Base-by-base conservation (phyloP, 768 basidiomycete genomes). In the Clathrus columnatus region DNA sequence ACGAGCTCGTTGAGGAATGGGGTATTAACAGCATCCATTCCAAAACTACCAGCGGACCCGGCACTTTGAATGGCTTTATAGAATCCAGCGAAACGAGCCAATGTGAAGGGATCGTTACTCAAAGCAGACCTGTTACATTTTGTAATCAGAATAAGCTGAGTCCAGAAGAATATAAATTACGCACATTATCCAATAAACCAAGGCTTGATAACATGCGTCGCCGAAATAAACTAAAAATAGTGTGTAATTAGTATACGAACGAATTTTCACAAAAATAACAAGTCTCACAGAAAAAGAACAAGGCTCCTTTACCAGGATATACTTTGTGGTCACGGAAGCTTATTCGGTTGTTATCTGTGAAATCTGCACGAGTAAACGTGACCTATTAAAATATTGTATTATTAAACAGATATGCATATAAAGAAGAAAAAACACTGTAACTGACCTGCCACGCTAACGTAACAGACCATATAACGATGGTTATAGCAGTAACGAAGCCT, bases 21-120 rank as follows among this genome's bases (percentile, higher is more conserved):
- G n/a, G 74, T 72, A 32, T 55, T 44, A 5, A 71, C 70, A 1
- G 74, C 75, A 62, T 76, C 75, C 73, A 76, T 74, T 24, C 73
- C 75, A 60, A 70, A 76, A 28, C 65, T 67, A 47, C 71, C 70
- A 14, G 74, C 74, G 17, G 61, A 56, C 20, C 73, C 20, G 26
- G 57, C 28, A 42, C 53, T 54, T 27, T 54, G 53, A 18, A 54
- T 46, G 26, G 71, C 72, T 65, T 75, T 75, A 69, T 74, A 76
- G 54, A 72, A 65, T 1, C 75, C 75, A 2, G 74, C 70, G 60
- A 66, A 73, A 18, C 75, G 68, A 51, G 75, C 74, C 47, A 75
- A 70, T 36, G 59, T 67, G 65, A 73, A 75, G 5, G 73, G 72
- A 63, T 74, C 73, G 65, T 75, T 75, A n/a, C 74, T 65, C 54